Base-by-base conservation (phyloP, 192 early-diverging fungal genomes). In the Coemansia sp. region DNA sequence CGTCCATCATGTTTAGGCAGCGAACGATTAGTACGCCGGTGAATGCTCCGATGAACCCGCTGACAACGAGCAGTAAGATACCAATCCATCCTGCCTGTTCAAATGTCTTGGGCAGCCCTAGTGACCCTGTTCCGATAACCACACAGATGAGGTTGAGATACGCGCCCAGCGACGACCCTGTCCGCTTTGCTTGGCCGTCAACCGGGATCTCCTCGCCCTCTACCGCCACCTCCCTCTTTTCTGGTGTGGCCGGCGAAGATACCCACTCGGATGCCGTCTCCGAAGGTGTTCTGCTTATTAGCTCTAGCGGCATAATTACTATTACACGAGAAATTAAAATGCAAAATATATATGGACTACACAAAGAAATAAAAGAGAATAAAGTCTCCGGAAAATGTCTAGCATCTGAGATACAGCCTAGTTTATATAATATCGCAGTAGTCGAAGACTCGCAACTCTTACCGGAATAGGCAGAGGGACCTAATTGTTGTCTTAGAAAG, bases 81-180 rank as follows among this genome's bases (percentile, higher is more conserved):
- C 86, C 86, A 26, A 92, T 79, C 92, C 92, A 93, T 2, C 92
- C 92, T 38, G 84, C 80, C 56, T 88, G 81, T 31, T 66, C 63
- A 12, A 93, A 73, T 1, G 90, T 86, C 44, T 84, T 89, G 3
- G 92, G 90, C 11, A 93, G 73, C 56, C 89, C 88, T 20, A 93
- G 83, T 10, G 86, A 82, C 9, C 92, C 92, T 1, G 87, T 87
- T 37, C 91, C 91, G 21, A 88, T 85, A 4, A 92, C 84, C 5
- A 88, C 85, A 57, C 90, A 92, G 7, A 85, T 76, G 10, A 88
- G 71, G 57, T 84, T 85, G 17, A 84, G 73, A 42, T 82, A 86
- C 25, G 83, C 87, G 15, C 78, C 67, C 26, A 83, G 65, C 26
- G 73, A 76, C 28, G 83, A 85, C 5, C 83, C 85, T 34, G 75